Evolutionary conservation across 495 filamentous ascomycete species (phyloP), one percentile per base, ranked within the genome.

Genomic region (Stereocaulon alpinum): DNA sequence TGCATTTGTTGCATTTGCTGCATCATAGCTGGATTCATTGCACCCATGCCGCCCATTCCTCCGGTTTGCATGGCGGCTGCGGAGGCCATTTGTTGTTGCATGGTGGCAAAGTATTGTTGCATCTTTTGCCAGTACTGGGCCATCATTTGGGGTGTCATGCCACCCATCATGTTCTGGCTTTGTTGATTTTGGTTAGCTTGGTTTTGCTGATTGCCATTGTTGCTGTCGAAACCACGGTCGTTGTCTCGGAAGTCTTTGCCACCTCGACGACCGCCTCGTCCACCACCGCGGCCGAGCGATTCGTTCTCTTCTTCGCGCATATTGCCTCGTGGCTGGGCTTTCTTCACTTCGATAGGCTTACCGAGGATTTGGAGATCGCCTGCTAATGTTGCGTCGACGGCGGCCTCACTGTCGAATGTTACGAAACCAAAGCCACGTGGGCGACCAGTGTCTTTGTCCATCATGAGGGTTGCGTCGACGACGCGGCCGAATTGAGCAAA

Each of bases 391-490:
- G 88, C 87, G 60, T 98, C 93, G 30, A 98, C 93, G 48, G 94
- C 94, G 20, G 87, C 86, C 66, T 97, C 93, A 65, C 86, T 91
- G 71, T 98, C 93, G 63, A 98, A 98, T 0, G 93, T 98, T 42
- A 98, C 93, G 67, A 98, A 98, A n/a, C 93, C 93, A 66, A 98
- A 98, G 11, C 93, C 93, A 61, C 93, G 84, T 4, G 93, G 93
- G 24, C 93, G 84, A 37, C 91, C 91, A 9, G 93, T 97, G 68
- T 98, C 93, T 72, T 98, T 98, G 72, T 98, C 93, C 81, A 98
- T 98, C 93, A 98, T 98, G 20, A 98, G 80, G 1, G 93, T 98
- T 12, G 93, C 93, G 71, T 98, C 93, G 47, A 98, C 84, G 32
- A 98, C 93, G 57, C 93, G 84, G 43, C 93, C 93, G 66, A 96